Conservation (phyloP, 495 filamentous ascomycete genomes). For the Amphirosellinia nigrospora region DNA sequence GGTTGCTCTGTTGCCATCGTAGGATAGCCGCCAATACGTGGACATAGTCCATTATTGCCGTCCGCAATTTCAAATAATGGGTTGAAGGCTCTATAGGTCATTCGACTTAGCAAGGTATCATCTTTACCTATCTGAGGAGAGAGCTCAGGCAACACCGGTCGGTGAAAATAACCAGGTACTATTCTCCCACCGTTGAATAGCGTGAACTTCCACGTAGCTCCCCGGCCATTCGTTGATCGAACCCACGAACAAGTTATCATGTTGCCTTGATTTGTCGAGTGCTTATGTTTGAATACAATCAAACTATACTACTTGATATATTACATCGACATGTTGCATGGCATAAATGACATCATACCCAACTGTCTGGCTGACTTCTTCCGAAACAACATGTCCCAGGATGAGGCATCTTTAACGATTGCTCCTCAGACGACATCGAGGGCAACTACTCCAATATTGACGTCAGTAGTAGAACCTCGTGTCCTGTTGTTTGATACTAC, state of each 20-base stretch:
- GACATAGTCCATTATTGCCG: not conserved
- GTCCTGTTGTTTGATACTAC: conserved; percentile 20
- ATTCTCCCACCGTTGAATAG: not conserved
- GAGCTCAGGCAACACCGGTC: not conserved
- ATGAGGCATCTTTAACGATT: conserved; percentile 30
- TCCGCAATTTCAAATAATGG: not conserved
- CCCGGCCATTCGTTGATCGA: not conserved
- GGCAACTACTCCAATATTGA: conserved; percentile 32
- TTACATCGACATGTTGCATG: conserved; percentile 26
- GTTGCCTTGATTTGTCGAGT: not conserved
- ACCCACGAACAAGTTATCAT: not conserved
- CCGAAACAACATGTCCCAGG: conserved; percentile 28
- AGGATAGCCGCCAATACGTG: too few relatives aligned
- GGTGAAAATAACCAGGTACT: not conserved
- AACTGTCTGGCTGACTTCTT: conserved; percentile 35
- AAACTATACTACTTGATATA: not conserved
- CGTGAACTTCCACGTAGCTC: conserved; percentile 1
- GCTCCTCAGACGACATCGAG: conserved; percentile 35
- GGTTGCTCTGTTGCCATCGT: too few relatives aligned
- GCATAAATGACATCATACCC: conserved; percentile 35
- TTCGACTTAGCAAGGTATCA: not conserved
- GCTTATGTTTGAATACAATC: not conserved
- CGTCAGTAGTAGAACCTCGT: conserved; percentile 12
- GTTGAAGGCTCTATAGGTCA: not conserved
- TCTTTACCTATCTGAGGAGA: not conserved